phyloP scores from a whole-genome alignment of 202 grass and related monocot species.

The Sporobolus alterniflorus region DNA sequence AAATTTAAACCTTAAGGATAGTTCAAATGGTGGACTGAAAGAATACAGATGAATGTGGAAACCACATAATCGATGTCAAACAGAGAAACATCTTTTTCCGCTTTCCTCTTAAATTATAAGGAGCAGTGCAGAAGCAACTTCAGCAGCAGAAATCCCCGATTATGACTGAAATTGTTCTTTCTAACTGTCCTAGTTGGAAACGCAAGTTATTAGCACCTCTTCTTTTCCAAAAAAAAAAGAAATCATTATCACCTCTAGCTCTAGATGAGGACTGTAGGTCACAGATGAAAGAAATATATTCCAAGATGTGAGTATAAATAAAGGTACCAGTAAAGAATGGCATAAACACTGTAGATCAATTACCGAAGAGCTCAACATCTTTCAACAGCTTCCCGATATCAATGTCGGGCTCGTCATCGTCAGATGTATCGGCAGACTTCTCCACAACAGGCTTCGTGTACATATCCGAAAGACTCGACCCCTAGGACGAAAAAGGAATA shows the following conservation, averaged over 20 bases:
- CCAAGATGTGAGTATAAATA: neutral
- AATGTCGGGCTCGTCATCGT: constrained; percentile 74
- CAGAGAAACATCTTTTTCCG: neutral
- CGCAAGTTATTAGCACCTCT: neutral
- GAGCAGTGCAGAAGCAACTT: neutral
- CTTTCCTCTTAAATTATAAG: neutral
- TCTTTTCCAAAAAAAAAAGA: too few species aligned
- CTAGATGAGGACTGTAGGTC: neutral
- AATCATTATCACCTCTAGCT: too few species aligned
- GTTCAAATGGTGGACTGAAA: neutral
- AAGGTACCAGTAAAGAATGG: neutral
- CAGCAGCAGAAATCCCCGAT: too few species aligned
- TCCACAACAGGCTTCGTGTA: constrained; percentile 51
- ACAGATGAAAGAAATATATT: neutral
- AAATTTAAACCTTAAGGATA: neutral
- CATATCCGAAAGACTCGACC: constrained; percentile 79
- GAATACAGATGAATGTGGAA: neutral
- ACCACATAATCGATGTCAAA: neutral
- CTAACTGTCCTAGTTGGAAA: neutral
- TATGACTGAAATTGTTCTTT: neutral
- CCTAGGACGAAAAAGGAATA: constrained; percentile 39
- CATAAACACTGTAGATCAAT: neutral
- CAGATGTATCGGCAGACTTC: constrained; percentile 48
- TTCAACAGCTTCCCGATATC: constrained; percentile 88
- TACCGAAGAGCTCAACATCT: constrained; percentile 90